These are phyloP conservation scores for Rhizomucor pusillus DNA, from an alignment of 371 early-diverging fungal species.

Conservation along the genomic window DNA sequence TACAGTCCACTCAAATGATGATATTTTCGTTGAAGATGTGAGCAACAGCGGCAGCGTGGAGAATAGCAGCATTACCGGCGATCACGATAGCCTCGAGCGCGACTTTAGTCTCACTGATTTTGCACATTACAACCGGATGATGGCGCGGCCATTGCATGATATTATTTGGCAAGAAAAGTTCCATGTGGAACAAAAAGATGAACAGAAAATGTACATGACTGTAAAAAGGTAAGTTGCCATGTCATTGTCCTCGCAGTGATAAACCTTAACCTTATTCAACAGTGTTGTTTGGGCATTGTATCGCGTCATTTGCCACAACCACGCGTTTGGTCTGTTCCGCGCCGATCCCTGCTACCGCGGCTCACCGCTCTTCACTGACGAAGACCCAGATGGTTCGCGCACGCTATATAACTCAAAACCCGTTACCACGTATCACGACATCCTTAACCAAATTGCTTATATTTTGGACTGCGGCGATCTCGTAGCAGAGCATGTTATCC, in stretches of 20 bases:
- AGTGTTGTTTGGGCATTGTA: slow-evolving; percentile 34
- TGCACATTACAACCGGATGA: slow-evolving; percentile 2
- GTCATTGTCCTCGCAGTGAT: not conserved
- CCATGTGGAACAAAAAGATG: slow-evolving; percentile 20
- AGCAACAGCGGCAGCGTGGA: too few species aligned
- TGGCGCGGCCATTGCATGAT: slow-evolving; percentile 10
- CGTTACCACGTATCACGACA: slow-evolving; percentile 30
- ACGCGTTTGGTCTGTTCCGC: slow-evolving; percentile 22
- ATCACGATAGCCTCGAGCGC: too few species aligned
- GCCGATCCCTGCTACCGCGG: slow-evolving; percentile 26
- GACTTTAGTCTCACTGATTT: not conserved
- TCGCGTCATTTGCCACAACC: slow-evolving; percentile 30
- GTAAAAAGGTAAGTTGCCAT: slow-evolving; percentile 23
- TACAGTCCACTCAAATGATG: too few species aligned
- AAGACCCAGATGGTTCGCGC: slow-evolving; percentile 3
- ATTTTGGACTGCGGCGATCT: slow-evolving; percentile 59
- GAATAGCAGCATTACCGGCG: too few species aligned
- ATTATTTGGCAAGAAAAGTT: slow-evolving; percentile 27
- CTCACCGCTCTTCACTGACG: slow-evolving; percentile 10
- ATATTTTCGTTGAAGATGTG: too few species aligned
- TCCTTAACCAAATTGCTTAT: slow-evolving; percentile 38
- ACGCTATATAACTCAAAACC: slow-evolving; percentile 14
- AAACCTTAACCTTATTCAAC: not conserved
- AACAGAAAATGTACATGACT: slow-evolving; percentile 21
- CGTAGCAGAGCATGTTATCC: slow-evolving; percentile 69